Conservation (phyloP, 768 basidiomycete species). For the Boletus subparvulus region DNA sequence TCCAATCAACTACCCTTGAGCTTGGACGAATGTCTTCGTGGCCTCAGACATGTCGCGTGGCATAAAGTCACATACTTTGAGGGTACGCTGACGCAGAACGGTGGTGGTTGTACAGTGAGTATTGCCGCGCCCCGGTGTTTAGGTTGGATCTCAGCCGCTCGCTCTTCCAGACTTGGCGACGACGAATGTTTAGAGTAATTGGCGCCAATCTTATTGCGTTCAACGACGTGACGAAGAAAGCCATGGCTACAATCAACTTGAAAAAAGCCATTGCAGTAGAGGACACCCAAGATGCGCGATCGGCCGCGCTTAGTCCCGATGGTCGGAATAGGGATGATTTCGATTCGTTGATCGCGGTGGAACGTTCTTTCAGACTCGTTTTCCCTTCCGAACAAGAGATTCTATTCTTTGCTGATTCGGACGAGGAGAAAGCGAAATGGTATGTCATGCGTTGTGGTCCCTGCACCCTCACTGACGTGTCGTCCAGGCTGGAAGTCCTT, state of each 20-base stretch:
- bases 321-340: constrained; percentile 53
- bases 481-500: constrained; percentile 77
- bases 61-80: constrained; percentile 94
- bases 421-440: constrained; percentile 87
- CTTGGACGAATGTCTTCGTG: too few species aligned
- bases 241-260: constrained; percentile 86
- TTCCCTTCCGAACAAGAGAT: constrained; percentile 82
- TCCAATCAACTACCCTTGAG: constrained; percentile 74
- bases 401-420: constrained; percentile 87
- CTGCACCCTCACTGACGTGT: background rate
- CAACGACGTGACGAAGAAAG: constrained; percentile 90
- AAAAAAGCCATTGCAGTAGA: constrained; percentile 77
- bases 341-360: constrained; percentile 65
- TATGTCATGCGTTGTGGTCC: constrained; percentile 35
- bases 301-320: constrained; percentile 44
- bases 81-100: constrained; percentile 87
- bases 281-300: constrained; percentile 67
- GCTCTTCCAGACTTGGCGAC: constrained; percentile 65
- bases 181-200: constrained; percentile 80
- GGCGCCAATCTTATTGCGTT: constrained; percentile 86
- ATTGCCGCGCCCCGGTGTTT: background rate
- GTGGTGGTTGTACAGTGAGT: constrained; percentile 89
- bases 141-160: background rate
- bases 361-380: constrained; percentile 80
- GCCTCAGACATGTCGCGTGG: constrained; percentile 83